phyloP scores from a whole-genome alignment of 1,284 basidiomycete genomes.

The Cystobasidium slooffiae region DNA sequence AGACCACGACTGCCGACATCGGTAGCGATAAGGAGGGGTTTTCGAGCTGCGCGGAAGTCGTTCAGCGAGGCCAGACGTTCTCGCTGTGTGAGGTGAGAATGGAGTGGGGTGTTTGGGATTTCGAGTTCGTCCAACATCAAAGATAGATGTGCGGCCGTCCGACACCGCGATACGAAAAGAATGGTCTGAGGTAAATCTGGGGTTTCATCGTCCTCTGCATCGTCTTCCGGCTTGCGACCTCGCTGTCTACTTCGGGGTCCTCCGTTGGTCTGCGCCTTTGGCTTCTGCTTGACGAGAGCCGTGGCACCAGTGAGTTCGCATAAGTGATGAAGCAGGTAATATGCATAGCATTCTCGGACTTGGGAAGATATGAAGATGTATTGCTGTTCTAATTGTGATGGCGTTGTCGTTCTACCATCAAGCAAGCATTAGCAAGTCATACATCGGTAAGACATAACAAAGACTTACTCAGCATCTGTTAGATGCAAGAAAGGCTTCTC shows the following conservation, averaged over 20 bases:
- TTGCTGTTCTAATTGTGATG: slow-evolving; percentile 79
- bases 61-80: slow-evolving; percentile 81
- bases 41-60: slow-evolving; percentile 82
- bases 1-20: slow-evolving; percentile 93
- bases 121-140: slow-evolving; percentile 74
- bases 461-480: slow-evolving; percentile 69
- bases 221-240: slow-evolving; percentile 55
- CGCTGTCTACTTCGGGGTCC: slow-evolving; percentile 46
- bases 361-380: slow-evolving; percentile 95
- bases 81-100: slow-evolving; percentile 89
- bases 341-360: slow-evolving; percentile 90
- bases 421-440: neutral
- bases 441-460: slow-evolving; percentile 54
- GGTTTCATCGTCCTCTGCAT: slow-evolving; percentile 62
- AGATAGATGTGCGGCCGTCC: slow-evolving; percentile 88
- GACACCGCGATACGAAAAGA: slow-evolving; percentile 87
- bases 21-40: slow-evolving; percentile 91
- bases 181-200: slow-evolving; percentile 78
- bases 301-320: slow-evolving; percentile 51
- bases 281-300: slow-evolving; percentile 45
- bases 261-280: slow-evolving; percentile 25
- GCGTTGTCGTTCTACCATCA: slow-evolving; percentile 72
- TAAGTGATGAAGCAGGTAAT: slow-evolving; percentile 81
- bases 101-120: slow-evolving; percentile 85
- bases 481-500: slow-evolving; percentile 84